These are phyloP conservation scores for Magnaporthiopsis incrustans DNA, from an alignment of 2,329 filamentous ascomycete genomes.

Conservation along the genomic window DNA sequence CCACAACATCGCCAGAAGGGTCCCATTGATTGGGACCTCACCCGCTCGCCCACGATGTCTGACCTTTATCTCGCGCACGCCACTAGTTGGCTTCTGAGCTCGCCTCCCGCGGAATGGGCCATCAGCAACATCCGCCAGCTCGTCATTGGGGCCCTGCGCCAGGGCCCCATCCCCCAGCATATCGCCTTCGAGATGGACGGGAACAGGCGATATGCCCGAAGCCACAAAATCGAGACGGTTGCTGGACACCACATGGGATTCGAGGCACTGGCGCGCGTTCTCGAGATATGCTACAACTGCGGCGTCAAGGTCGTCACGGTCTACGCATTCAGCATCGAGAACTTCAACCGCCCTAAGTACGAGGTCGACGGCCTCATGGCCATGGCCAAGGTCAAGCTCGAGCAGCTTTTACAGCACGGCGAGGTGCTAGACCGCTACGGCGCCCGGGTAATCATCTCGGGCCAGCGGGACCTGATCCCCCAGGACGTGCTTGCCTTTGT, in stretches of 20 bases:
- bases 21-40: background rate
- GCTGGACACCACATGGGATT: conserved; percentile 95
- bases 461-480: conserved; percentile 75
- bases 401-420: conserved; percentile 86
- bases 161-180: conserved; percentile 89
- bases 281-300: conserved; percentile 97
- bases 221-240: conserved; percentile 88
- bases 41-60: conserved; percentile 33
- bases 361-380: conserved; percentile 97
- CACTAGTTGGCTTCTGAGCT: conserved; percentile 68
- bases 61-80: conserved; percentile 42
- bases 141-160: conserved; percentile 78
- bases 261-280: conserved; percentile 81
- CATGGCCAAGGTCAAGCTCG: conserved; percentile 90
- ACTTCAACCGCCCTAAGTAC: conserved; percentile 94
- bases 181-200: conserved; percentile 99
- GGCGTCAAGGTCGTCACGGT: conserved; percentile 96
- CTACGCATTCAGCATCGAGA: conserved; percentile 98
- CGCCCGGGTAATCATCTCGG: conserved; percentile 76
- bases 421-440: conserved; percentile 90
- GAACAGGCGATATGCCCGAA: conserved; percentile 85
- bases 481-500: conserved; percentile 84
- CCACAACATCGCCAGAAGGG: background rate
- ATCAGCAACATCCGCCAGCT: conserved; percentile 71
- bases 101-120: conserved; percentile 88